Evolutionary conservation across 108 stramenopile genomes (phyloP).

Genomic region (Cyclotella kingstonii): DNA sequence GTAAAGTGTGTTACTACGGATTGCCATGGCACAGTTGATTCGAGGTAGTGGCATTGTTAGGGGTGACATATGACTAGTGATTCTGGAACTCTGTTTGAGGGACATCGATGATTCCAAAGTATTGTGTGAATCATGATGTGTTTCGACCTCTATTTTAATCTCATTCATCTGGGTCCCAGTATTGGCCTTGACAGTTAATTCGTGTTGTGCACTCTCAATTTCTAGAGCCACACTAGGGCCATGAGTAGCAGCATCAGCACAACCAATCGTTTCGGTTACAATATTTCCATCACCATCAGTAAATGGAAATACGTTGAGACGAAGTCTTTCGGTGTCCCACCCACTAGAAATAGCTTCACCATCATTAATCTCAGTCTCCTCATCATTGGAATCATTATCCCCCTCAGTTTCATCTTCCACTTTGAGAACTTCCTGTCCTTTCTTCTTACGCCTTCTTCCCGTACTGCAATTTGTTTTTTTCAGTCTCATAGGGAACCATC

Average conservation of each 20-base stretch:
- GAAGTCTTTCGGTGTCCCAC: conserved; percentile 80
- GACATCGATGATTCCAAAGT: too few species aligned
- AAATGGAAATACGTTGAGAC: conserved; percentile 88
- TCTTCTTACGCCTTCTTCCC: conserved; percentile 44
- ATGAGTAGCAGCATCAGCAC: conserved; percentile 19
- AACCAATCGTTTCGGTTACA: conserved; percentile 80
- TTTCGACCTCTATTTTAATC: too few species aligned
- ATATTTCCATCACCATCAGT: conserved; percentile 87
- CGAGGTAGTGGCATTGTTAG: too few species aligned
- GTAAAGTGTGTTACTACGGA: conserved; percentile 60
- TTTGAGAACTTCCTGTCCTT: conserved; percentile 31
- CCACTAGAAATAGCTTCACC: conserved; percentile 50
- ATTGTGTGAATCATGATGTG: too few species aligned
- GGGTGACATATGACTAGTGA: too few species aligned
- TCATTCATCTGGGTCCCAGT: too few species aligned
- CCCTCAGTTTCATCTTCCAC: conserved; percentile 43
- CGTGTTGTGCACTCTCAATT: conserved; percentile 21
- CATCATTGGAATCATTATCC: conserved; percentile 25
- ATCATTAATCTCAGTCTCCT: conserved; percentile 20
- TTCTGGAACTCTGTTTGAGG: too few species aligned
- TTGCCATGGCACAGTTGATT: conserved; percentile 51
- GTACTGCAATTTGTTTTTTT: conserved; percentile 44
- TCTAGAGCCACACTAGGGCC: conserved; percentile 20
- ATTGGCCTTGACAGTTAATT: conserved; percentile 9
- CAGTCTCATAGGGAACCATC: conserved; percentile 82